These are phyloP conservation scores for Eleusine coracana DNA, from an alignment of 176 grass and related monocot species.

Conservation along the genomic window DNA sequence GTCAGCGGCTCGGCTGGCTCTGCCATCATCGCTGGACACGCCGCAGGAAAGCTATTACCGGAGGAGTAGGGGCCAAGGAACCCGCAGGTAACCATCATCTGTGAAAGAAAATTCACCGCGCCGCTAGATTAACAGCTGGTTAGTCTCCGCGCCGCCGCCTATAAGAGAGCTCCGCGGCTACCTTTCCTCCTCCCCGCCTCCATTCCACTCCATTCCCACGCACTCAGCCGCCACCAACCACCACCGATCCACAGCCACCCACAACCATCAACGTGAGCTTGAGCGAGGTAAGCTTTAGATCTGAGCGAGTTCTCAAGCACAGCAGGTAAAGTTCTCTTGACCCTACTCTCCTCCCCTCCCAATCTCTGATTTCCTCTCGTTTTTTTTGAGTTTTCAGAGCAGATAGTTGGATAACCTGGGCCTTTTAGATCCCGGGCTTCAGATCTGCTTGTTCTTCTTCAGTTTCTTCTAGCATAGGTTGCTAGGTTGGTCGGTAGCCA, in stretches of 20 bases:
- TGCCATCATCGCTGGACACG: background rate
- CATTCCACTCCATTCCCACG: background rate
- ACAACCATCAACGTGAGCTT: constrained; percentile 24
- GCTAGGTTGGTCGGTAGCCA: constrained; percentile 24
- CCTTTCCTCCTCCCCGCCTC: constrained; percentile 44
- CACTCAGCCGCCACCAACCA: too few species aligned
- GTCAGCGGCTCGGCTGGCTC: background rate
- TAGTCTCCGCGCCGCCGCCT: background rate
- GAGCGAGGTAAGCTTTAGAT: constrained; percentile 63
- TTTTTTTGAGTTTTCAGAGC: constrained; percentile 7
- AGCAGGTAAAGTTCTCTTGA: constrained; percentile 46
- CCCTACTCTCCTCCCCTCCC: background rate
- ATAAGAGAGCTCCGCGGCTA: constrained; percentile 41
- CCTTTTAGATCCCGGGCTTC: constrained; percentile 54
- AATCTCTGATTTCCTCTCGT: background rate
- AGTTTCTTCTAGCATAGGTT: background rate
- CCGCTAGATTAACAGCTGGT: too few species aligned
- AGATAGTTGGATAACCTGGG: constrained; percentile 21
- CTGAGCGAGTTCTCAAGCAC: constrained; percentile 49
- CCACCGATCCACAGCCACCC: constrained; percentile 1
- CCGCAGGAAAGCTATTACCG: background rate
- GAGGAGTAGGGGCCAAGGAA: constrained; percentile 40
- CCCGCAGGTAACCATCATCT: background rate
- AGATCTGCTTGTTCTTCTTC: constrained; percentile 31
- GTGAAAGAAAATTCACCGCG: background rate